phyloP scores from a whole-genome alignment of 2,329 filamentous ascomycete genomes.

The Ophiognomonia clavigignenti-juglandacearum region DNA sequence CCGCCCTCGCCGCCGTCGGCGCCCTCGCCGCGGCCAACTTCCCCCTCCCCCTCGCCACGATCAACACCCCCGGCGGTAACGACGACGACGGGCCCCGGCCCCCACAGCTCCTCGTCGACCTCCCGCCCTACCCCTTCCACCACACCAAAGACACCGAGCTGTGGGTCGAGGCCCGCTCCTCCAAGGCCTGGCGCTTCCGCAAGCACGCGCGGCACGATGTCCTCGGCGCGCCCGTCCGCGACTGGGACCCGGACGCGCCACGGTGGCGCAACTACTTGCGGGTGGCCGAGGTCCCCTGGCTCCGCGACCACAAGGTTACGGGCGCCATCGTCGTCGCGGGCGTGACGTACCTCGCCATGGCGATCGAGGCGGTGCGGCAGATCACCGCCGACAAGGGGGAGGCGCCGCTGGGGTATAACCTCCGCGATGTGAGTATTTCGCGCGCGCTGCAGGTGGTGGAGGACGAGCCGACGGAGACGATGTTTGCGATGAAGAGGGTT shows the following conservation, averaged over 20 bases:
- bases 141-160: slow-evolving; percentile 26
- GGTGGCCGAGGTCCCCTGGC: slow-evolving; percentile 29
- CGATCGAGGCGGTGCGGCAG: slow-evolving; percentile 14
- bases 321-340: slow-evolving; percentile 20
- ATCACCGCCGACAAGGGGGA: slow-evolving; percentile 13
- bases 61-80: slow-evolving; percentile 8
- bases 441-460: slow-evolving; percentile 14
- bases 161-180: slow-evolving; percentile 33
- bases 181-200: slow-evolving; percentile 29
- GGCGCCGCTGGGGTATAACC: slow-evolving; percentile 7
- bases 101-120: slow-evolving; percentile 20
- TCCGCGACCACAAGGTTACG: slow-evolving; percentile 23
- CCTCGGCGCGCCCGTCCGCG: slow-evolving; percentile 29
- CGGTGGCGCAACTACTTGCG: slow-evolving; percentile 28
- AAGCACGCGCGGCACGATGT: slow-evolving; percentile 34
- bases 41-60: slow-evolving; percentile 3
- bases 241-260: slow-evolving; percentile 27
- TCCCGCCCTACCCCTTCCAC: slow-evolving; percentile 44
- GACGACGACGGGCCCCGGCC: background rate
- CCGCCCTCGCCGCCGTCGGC: slow-evolving; percentile 5
- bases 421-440: slow-evolving; percentile 12
- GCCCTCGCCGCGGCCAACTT: slow-evolving; percentile 3
- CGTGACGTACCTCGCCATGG: slow-evolving; percentile 19
- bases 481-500: slow-evolving; percentile 10
- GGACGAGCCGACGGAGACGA: slow-evolving; percentile 8